Base-by-base conservation (phyloP, 2,329 filamentous ascomycete species). In the Sporothrix inflata region DNA sequence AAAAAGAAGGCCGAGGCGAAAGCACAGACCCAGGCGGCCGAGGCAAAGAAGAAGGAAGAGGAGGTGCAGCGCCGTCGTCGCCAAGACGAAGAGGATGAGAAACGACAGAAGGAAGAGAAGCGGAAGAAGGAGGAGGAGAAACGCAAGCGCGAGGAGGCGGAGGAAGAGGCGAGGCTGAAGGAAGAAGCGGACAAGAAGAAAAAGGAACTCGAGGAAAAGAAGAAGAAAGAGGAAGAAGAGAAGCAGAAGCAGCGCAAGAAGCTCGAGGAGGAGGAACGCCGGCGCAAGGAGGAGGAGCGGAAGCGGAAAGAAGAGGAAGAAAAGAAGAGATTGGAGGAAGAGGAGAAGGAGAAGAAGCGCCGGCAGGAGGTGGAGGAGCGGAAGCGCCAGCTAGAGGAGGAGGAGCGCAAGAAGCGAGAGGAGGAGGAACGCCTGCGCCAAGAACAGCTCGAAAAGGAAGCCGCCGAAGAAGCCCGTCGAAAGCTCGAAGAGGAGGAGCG, bases 401-500 rank as follows among this genome's bases (percentile, higher is more conserved):
- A 86, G 72, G 84, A 87, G 73, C 84, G 83, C 69, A 83, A 81
- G 72, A 84, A 87, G 74, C 83, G 71, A 7, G 66, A 70, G 19
- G 71, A 72, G 16, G 66, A 81, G 47, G 74, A 74, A 24, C 74
- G 72, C 8, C 66, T 68, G 3, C 73, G 63, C 19, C 47, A 60
- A 53, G 71, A 74, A 60, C 68, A 72, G 74, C 66, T 69, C 24
- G 71, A 68, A 40, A 68, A 68, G 38, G 71, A 69, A 40, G 71
- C 66, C 4, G 71, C 71, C 24, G 82, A 84, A 73, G 71, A 69
- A 51, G 57, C 66, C 12, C 66, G 66, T n/a, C 71, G 55, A 21
- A 69, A 72, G 27, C 83, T 82, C 24, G 86, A 89, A 75, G 85
- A 87, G 73, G 84, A 86, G 73, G 84, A 87, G 73, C 84, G 83